Percentiles rank a stretch among this genome's conserved stretches.
phyloP scores from a whole-genome alignment of 1,284 basidiomycete species.

The Austroboletus sp. region DNA sequence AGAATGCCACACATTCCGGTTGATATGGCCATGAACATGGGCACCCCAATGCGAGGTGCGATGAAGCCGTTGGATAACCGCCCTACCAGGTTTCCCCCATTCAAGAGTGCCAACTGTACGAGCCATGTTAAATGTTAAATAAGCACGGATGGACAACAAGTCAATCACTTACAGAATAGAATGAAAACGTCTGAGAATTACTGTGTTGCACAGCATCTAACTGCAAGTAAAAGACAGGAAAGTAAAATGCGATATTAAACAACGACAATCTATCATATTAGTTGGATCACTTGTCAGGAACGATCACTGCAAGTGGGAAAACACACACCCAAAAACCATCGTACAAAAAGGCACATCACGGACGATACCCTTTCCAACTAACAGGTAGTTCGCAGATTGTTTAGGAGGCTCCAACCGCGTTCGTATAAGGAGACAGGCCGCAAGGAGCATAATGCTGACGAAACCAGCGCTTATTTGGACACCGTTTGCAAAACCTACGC shows the following conservation, averaged over 20 bases:
- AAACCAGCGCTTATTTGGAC: constrained; percentile 31
- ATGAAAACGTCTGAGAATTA: constrained; percentile 26
- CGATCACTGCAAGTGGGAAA: neutral
- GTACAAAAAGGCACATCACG: constrained; percentile 23
- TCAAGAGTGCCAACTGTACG: constrained; percentile 26
- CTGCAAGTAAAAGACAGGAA: constrained; percentile 30
- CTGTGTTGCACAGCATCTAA: constrained; percentile 25
- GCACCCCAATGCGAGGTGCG: constrained; percentile 17
- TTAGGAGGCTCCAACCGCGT: constrained; percentile 26
- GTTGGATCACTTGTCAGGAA: neutral
- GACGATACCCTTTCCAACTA: constrained; percentile 14
- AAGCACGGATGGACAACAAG: no score
- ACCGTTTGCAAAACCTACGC: constrained; percentile 26
- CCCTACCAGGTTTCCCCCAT: constrained; percentile 22
- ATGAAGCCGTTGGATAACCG: constrained; percentile 26
- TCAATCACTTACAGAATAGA: constrained; percentile 26
- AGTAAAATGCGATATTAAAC: constrained; percentile 17
- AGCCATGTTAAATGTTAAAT: neutral
- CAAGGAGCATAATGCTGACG: constrained; percentile 23
- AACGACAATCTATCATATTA: constrained; percentile 14
- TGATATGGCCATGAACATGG: constrained; percentile 14
- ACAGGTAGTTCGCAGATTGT: constrained; percentile 15
- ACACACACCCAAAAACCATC: constrained; percentile 19
- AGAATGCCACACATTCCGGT: constrained; percentile 27
- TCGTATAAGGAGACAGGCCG: constrained; percentile 27